These are phyloP conservation scores for Firmiana major DNA, from an alignment of 345 rosid species.

Conservation along the genomic window DNA sequence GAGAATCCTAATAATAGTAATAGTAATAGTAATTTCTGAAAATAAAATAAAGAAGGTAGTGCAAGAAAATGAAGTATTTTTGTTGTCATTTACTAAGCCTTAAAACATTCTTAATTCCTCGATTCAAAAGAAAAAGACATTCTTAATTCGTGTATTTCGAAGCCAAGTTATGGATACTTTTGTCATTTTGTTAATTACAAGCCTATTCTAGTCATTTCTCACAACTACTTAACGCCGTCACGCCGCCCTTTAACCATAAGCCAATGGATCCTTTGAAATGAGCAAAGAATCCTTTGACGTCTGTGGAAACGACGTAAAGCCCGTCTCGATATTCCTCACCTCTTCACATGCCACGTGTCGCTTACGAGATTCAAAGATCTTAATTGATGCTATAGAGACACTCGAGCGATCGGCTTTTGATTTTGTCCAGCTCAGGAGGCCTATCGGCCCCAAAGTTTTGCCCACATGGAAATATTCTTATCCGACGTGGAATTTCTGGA, in stretches of 20 bases:
- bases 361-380: constrained; percentile 19
- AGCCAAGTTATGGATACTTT: background rate
- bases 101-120: too few species aligned
- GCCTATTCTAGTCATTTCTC: background rate
- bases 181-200: background rate
- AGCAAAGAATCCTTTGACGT: background rate
- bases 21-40: too few species aligned
- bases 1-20: too few species aligned
- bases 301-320: background rate
- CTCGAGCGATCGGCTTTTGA: constrained; percentile 33
- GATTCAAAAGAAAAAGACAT: too few species aligned
- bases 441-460: background rate
- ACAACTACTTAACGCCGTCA: background rate
- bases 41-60: too few species aligned
- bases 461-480: constrained; percentile 30
- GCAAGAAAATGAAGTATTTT: too few species aligned
- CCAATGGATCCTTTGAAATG: background rate
- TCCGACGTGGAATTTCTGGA: constrained; percentile 32
- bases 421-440: constrained; percentile 44
- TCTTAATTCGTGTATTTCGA: too few species aligned
- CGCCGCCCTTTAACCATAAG: background rate
- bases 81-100: too few species aligned
- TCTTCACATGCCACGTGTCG: constrained; percentile 16
- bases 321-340: background rate
- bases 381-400: background rate